Evolutionary conservation across 805 yeast genomes (phyloP).

Genomic region (Ogataea minuta): DNA sequence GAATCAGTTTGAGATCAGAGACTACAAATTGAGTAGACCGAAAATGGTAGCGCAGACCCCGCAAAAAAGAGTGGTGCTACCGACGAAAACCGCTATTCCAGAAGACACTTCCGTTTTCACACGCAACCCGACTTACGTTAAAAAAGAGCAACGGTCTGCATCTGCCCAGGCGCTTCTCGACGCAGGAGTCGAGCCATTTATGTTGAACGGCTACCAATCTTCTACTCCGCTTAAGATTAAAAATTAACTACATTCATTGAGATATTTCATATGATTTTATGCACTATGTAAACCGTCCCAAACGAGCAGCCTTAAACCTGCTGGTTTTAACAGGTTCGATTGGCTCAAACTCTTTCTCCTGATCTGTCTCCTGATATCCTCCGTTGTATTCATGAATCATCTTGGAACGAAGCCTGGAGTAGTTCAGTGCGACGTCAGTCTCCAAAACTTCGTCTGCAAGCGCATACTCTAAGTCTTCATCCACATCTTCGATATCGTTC

Average conservation of each 20-base stretch:
- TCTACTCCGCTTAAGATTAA: constrained; percentile 19
- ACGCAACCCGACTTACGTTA: constrained; percentile 21
- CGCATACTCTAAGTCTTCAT: constrained; percentile 30
- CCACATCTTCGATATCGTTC: constrained; percentile 33
- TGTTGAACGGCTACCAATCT: constrained; percentile 31
- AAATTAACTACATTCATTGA: constrained; percentile 12
- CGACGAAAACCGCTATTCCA: neutral
- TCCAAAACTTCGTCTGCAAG: constrained; percentile 37
- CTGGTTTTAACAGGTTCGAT: constrained; percentile 63
- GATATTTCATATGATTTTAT: neutral
- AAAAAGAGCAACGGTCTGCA: constrained; percentile 17
- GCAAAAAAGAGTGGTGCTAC: neutral
- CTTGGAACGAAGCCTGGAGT: constrained; percentile 53
- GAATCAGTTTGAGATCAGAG: constrained; percentile 24
- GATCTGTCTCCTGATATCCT: constrained; percentile 45
- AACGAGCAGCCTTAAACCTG: constrained; percentile 61
- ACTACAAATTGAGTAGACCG: constrained; percentile 13
- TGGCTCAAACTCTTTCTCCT: constrained; percentile 62
- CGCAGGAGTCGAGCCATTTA: constrained; percentile 30
- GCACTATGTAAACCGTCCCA: constrained; percentile 21
- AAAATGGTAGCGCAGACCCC: constrained; percentile 5
- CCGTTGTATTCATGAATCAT: constrained; percentile 45
- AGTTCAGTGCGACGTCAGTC: constrained; percentile 53
- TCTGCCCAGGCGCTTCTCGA: constrained; percentile 24
- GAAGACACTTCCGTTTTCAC: constrained; percentile 28